Evolutionary conservation across 1,284 basidiomycete species (phyloP).

Genomic region (Pseudomicrostroma phylloplanum): DNA sequence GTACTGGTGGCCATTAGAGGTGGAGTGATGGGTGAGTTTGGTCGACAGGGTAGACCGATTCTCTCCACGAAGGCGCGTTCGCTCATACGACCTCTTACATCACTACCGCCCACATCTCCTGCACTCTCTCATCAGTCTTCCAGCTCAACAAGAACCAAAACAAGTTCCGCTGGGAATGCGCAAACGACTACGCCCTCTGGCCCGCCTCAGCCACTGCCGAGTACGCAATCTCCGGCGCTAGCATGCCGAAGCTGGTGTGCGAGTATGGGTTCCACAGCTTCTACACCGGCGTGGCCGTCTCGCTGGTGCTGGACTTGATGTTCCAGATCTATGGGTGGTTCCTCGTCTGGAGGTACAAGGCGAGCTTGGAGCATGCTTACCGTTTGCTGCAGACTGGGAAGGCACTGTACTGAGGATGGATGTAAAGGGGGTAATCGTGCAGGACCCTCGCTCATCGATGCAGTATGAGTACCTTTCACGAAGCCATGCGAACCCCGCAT

Average conservation of each 20-base stretch:
- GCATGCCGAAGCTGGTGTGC: slow-evolving; percentile 62
- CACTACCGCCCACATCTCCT: too few species aligned
- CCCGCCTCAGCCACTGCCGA: slow-evolving; percentile 55
- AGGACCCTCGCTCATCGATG: not conserved
- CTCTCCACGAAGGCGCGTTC: not conserved
- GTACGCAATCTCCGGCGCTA: slow-evolving; percentile 52
- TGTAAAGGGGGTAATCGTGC: not conserved
- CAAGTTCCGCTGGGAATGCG: slow-evolving; percentile 68
- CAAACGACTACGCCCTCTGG: slow-evolving; percentile 67
- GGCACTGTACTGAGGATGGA: slow-evolving; percentile 22
- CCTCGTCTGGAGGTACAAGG: slow-evolving; percentile 45
- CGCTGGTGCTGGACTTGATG: slow-evolving; percentile 62
- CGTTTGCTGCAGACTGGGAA: slow-evolving; percentile 26
- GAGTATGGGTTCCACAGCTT: slow-evolving; percentile 62
- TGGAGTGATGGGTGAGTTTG: slow-evolving; percentile 66
- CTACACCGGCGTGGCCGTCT: slow-evolving; percentile 64
- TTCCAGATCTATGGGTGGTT: slow-evolving; percentile 60
- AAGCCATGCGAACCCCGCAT: not conserved
- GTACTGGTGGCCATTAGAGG: slow-evolving; percentile 63
- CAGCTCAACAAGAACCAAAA: slow-evolving; percentile 40
- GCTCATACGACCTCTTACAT: not conserved
- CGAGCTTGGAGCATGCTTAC: slow-evolving; percentile 44
- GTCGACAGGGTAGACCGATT: not conserved
- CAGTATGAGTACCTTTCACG: not conserved
- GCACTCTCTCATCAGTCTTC: too few species aligned